phyloP scores from a whole-genome alignment of 345 rosid genomes.

The Angophora floribunda region DNA sequence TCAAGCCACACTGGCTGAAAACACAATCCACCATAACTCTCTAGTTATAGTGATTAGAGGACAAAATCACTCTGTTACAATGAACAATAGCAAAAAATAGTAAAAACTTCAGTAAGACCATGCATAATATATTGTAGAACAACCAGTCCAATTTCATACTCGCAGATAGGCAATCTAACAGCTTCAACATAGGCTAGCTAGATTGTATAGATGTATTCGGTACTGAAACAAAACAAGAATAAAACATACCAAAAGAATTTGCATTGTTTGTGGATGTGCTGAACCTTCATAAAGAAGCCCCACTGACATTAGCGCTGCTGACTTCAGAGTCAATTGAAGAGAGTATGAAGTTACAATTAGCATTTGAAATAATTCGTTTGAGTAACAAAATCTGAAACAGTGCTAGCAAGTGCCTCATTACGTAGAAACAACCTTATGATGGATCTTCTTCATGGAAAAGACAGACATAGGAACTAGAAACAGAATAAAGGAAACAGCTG shows the following conservation, averaged over 20 bases:
- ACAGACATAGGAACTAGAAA: not conserved
- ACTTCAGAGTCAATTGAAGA: slow-evolving; percentile 35
- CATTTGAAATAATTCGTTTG: not conserved
- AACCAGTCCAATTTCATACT: not conserved
- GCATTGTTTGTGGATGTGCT: slow-evolving; percentile 84
- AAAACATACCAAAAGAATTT: slow-evolving; percentile 61
- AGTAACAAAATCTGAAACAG: not conserved
- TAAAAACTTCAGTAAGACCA: not conserved
- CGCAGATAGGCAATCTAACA: not conserved
- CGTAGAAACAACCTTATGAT: not conserved
- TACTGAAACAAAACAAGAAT: not conserved
- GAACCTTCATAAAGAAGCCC: slow-evolving; percentile 98
- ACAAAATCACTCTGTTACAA: not conserved
- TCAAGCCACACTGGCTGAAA: not conserved
- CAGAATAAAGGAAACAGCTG: not conserved
- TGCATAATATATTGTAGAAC: not conserved
- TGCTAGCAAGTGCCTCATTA: not conserved
- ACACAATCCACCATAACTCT: not conserved
- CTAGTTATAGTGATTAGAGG: not conserved
- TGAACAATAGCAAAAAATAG: not conserved
- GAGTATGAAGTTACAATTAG: not conserved
- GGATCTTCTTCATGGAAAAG: not conserved
- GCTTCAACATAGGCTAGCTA: not conserved
- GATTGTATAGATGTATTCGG: not conserved
- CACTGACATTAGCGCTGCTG: slow-evolving; percentile 84